Percentiles rank a stretch among this genome's conserved stretches.
These are phyloP conservation scores for Didymella lethalis DNA, from an alignment of 2,329 filamentous ascomycete species.

Conservation along the genomic window DNA sequence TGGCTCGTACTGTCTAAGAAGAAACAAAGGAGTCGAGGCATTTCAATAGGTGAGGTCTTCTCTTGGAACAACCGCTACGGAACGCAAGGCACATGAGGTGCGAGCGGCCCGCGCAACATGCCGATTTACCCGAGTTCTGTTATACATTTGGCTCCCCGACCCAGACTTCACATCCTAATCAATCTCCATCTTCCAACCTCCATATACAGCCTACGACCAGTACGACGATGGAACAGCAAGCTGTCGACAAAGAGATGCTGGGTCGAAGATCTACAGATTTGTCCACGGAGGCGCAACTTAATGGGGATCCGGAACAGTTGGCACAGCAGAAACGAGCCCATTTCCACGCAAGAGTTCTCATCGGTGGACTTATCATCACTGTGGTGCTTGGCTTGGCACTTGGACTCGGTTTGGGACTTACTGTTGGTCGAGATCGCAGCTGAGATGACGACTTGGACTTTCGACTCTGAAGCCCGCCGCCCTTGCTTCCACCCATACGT, in stretches of 20 bases:
- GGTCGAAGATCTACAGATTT: constrained; percentile 7
- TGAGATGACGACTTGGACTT: neutral
- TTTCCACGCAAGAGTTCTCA: constrained; percentile 34
- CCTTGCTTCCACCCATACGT: neutral
- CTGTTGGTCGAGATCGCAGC: constrained; percentile 33
- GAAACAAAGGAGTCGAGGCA: constrained; percentile 3
- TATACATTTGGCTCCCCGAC: constrained; percentile 7
- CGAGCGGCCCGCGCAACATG: constrained; percentile 13
- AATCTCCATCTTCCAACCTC: neutral
- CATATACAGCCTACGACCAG: neutral
- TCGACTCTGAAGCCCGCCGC: neutral
- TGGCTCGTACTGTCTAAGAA: neutral
- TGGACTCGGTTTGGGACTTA: constrained; percentile 65
- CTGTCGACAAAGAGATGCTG: constrained; percentile 13
- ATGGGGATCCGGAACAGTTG: neutral
- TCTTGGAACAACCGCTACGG: constrained; percentile 7
- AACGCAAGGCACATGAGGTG: constrained; percentile 15
- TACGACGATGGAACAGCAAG: neutral
- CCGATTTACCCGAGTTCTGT: constrained; percentile 16
- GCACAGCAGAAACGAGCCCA: neutral
- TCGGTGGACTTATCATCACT: constrained; percentile 30
- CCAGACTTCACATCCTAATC: neutral
- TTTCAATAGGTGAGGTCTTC: neutral
- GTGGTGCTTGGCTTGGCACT: constrained; percentile 59
- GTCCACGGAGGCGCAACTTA: neutral